These are phyloP conservation scores for Cadophora sp. DNA, from an alignment of 2,329 filamentous ascomycete species.

Conservation along the genomic window DNA sequence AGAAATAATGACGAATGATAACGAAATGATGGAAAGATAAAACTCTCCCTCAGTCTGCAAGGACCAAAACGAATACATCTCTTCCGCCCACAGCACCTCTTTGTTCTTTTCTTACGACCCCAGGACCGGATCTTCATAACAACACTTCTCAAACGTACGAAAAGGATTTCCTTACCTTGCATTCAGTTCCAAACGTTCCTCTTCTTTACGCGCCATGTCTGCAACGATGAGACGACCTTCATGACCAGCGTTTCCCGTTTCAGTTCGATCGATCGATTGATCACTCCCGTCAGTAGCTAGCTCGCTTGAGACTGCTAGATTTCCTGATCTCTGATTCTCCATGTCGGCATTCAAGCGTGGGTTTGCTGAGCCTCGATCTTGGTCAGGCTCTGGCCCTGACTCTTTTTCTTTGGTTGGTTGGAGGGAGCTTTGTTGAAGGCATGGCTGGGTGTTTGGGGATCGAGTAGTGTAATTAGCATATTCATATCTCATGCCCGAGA, in stretches of 20 bases:
- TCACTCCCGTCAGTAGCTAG: conserved; percentile 22
- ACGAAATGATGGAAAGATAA: conserved; percentile 59
- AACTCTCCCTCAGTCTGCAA: conserved; percentile 51
- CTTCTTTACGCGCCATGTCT: conserved; percentile 36
- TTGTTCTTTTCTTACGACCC: conserved; percentile 22
- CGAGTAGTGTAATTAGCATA: conserved; percentile 41
- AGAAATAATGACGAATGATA: conserved; percentile 54
- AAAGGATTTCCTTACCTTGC: conserved; percentile 36
- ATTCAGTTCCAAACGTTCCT: conserved; percentile 22
- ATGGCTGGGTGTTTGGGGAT: conserved; percentile 39
- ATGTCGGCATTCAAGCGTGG: conserved; percentile 31
- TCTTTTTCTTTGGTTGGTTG: conserved; percentile 20
- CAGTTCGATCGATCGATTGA: conserved; percentile 6
- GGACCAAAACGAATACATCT: conserved; percentile 54
- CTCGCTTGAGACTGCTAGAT: conserved; percentile 31
- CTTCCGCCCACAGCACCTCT: conserved; percentile 44
- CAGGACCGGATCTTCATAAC: not conserved
- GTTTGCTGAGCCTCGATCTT: conserved; percentile 12
- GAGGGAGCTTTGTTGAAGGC: conserved; percentile 33
- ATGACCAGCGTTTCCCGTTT: conserved; percentile 35
- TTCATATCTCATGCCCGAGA: conserved; percentile 22
- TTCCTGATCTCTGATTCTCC: conserved; percentile 29
- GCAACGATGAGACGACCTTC: conserved; percentile 42
- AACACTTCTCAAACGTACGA: conserved; percentile 12
- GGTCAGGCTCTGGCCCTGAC: not conserved